These are phyloP conservation scores for Alternaria incomplexa DNA, from an alignment of 2,329 filamentous ascomycete species.

Conservation along the genomic window DNA sequence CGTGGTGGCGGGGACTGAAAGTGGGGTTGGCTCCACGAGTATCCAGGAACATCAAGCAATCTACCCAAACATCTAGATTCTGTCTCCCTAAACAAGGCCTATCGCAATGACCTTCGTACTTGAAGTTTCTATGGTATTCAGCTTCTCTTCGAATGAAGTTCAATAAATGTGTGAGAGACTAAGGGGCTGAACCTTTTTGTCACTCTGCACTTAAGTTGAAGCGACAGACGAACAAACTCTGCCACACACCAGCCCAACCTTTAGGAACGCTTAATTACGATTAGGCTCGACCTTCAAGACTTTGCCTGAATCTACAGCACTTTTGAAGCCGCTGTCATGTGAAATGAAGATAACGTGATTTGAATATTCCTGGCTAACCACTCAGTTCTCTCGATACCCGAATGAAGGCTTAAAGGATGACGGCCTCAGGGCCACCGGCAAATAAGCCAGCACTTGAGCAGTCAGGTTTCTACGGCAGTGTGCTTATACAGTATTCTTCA, in stretches of 20 bases:
- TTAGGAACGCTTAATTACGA: not conserved
- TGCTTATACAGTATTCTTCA: not conserved
- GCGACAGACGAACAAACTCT: not conserved
- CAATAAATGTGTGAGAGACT: not conserved
- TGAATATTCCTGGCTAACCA: not conserved
- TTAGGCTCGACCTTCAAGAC: not conserved
- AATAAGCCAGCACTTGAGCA: not conserved
- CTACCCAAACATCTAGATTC: no score
- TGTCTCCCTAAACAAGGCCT: no score
- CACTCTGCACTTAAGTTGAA: not conserved
- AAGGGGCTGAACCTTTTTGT: not conserved
- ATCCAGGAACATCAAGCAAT: not conserved
- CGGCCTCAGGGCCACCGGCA: not conserved
- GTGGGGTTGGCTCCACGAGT: not conserved
- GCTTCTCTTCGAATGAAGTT: no score
- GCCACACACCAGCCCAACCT: not conserved
- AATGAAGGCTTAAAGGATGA: not conserved
- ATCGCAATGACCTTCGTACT: rapidly evolving
- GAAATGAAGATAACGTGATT: no score
- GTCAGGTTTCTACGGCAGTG: rapidly evolving
- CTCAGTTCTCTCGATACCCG: rapidly evolving
- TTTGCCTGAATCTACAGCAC: not conserved
- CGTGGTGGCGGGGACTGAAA: not conserved
- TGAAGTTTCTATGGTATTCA: not conserved
- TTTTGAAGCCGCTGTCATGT: not conserved